phyloP scores from a whole-genome alignment of 768 basidiomycete genomes.

The Cystobasidium ongulense region DNA sequence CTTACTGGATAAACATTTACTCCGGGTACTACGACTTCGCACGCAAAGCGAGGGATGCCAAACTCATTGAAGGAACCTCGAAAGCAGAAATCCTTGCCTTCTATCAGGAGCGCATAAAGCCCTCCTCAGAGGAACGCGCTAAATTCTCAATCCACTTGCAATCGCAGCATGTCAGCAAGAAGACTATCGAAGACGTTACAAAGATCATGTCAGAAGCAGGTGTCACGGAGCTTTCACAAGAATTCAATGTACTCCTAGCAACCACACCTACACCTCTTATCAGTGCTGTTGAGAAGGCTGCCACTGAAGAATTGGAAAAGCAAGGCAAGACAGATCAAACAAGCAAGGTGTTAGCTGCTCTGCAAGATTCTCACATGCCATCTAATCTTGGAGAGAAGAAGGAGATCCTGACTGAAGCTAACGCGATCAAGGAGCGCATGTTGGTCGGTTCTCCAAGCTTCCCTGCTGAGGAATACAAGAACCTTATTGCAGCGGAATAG shows the following conservation, averaged over 20 bases:
- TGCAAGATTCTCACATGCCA: neutral
- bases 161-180: constrained; percentile 25
- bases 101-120: constrained; percentile 63
- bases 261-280: neutral
- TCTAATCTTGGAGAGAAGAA: neutral
- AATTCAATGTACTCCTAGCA: neutral
- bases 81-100: constrained; percentile 67
- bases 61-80: constrained; percentile 56
- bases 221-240: neutral
- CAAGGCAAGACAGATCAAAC: neutral
- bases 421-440: neutral
- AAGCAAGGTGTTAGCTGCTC: neutral
- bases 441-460: neutral
- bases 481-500: neutral
- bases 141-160: constrained; percentile 60
- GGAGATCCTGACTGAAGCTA: neutral
- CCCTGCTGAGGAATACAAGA: constrained; percentile 13
- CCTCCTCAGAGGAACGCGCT: constrained; percentile 57
- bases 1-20: constrained; percentile 63
- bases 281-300: neutral
- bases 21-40: constrained; percentile 79
- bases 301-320: neutral
- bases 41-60: constrained; percentile 63
- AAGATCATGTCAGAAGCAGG: neutral
- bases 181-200: neutral